These are phyloP conservation scores for Anisodus acutangulus DNA, from an alignment of 257 asterid genomes.

Conservation along the genomic window DNA sequence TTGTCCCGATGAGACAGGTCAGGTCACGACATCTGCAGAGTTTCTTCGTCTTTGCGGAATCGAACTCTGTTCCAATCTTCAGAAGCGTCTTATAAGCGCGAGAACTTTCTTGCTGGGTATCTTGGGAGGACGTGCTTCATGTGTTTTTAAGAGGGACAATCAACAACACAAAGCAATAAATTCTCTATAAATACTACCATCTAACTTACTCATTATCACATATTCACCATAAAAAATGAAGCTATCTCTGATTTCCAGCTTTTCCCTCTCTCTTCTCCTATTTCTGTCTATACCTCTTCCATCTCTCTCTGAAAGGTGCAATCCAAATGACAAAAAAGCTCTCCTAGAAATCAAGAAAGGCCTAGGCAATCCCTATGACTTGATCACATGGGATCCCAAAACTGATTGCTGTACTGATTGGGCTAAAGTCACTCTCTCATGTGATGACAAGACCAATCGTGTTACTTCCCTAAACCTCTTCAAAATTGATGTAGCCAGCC, in stretches of 20 bases:
- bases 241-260: not conserved
- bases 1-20: no score
- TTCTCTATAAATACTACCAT: not conserved
- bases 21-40: no score
- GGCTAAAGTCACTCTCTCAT: conserved; percentile 43
- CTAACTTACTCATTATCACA: not conserved
- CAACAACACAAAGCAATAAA: not conserved
- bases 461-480: conserved; percentile 46
- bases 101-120: no score
- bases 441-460: conserved; percentile 54
- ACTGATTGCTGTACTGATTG: conserved; percentile 66
- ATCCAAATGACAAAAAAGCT: conserved; percentile 57
- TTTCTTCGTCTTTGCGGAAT: no score
- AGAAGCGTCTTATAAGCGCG: no score
- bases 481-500: conserved; percentile 49
- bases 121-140: no score
- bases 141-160: not conserved
- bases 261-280: conserved; percentile 29
- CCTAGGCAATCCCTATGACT: conserved; percentile 53
- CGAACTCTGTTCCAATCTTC: no score
- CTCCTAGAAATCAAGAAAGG: conserved; percentile 54
- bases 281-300: conserved; percentile 16
- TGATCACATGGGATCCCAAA: conserved; percentile 58
- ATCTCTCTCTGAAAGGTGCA: conserved; percentile 44
- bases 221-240: not conserved